Evolutionary conservation across 2,329 filamentous ascomycete genomes (phyloP), one percentile per base, ranked within the genome.

Genomic region (Xylariaceae sp.): DNA sequence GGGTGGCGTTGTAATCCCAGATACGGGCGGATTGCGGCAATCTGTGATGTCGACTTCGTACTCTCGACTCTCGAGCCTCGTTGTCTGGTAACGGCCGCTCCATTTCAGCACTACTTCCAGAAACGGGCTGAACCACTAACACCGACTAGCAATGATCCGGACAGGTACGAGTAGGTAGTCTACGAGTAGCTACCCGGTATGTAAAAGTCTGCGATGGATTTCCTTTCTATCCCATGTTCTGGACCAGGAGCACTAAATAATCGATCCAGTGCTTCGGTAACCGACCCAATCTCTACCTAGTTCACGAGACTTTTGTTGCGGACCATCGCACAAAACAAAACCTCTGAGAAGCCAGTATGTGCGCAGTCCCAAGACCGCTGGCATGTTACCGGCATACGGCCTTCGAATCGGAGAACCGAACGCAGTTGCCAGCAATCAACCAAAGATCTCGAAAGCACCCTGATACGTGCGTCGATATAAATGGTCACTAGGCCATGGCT

Each of bases 401-500:
- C 45, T 51, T 45, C 51, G 51, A 7, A 17, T 17, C 44, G 23
- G 11, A 23, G 18, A 37, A 30, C 34, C 11, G 4, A 47, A 34
- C 51, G 51, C 51, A 50, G 47, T 45, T 15, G 17, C 47, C n/a
- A 37, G 7, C 41, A 30, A 23, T 50, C 10, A n/a, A 41, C 9
- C 35, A 41, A 47, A 55, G 35, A 56, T 34, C 4, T 34, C 8
- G 17, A 49, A 59, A 52, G 15, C 48, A 18, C 34, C 9, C 39
- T 17, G 18, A 44, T 56, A 57, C 37, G 57, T 59, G 53, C 53
- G 9, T 49, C 34, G 11, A 56, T 53, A 17, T 56, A 4, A 53
- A 61, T 54, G 59, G 53, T 55, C 56, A 59, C 51, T 34, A 41
- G 23, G 3, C 41, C 52, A 30, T 45, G 45, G 48, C 41, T 41